phyloP scores from a whole-genome alignment of 495 filamentous ascomycete species.

The Lichina pygmaea region DNA sequence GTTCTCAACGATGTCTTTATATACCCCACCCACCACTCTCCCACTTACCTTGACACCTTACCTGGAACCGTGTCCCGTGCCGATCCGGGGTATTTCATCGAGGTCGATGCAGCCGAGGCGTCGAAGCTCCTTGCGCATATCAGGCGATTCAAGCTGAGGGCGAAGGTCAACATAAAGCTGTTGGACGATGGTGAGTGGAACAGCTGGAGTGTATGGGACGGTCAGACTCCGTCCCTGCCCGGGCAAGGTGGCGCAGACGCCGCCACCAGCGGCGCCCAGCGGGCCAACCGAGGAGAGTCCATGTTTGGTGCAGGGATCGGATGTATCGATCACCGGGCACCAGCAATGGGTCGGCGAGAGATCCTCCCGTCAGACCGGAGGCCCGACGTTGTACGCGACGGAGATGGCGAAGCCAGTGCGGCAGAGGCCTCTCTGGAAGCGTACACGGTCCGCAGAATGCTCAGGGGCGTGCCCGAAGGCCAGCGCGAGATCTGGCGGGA shows the following conservation, averaged over 20 bases:
- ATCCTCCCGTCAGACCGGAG: conserved; percentile 15
- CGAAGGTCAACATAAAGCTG: conserved; percentile 41
- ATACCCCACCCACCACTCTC: conserved; percentile 23
- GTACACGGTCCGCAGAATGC: conserved; percentile 46
- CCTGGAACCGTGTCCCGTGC: conserved; percentile 4
- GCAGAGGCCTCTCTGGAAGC: conserved; percentile 10
- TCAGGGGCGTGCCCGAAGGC: conserved; percentile 65
- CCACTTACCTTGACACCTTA: not conserved
- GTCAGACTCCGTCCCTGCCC: not conserved
- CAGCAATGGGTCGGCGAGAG: conserved; percentile 35
- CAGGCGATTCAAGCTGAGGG: conserved; percentile 56
- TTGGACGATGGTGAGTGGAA: conserved; percentile 17
- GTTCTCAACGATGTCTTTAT: conserved; percentile 77
- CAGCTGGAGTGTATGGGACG: conserved; percentile 1
- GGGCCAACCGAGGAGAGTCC: not conserved
- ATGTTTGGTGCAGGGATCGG: conserved; percentile 8
- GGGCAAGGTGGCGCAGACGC: not conserved
- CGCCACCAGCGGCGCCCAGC: not conserved
- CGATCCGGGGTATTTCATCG: conserved; percentile 44
- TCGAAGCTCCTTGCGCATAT: conserved; percentile 37
- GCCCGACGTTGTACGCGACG: not conserved
- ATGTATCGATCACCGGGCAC: conserved; percentile 34
- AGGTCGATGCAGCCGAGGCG: conserved; percentile 44
- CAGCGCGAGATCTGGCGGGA: conserved; percentile 44
- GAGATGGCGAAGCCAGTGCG: conserved; percentile 6